Percentiles rank a stretch among this genome's conserved stretches.
These are phyloP conservation scores for Sordariomycetes sp. DNA, from an alignment of 2,329 filamentous ascomycete genomes.

Conservation along the genomic window DNA sequence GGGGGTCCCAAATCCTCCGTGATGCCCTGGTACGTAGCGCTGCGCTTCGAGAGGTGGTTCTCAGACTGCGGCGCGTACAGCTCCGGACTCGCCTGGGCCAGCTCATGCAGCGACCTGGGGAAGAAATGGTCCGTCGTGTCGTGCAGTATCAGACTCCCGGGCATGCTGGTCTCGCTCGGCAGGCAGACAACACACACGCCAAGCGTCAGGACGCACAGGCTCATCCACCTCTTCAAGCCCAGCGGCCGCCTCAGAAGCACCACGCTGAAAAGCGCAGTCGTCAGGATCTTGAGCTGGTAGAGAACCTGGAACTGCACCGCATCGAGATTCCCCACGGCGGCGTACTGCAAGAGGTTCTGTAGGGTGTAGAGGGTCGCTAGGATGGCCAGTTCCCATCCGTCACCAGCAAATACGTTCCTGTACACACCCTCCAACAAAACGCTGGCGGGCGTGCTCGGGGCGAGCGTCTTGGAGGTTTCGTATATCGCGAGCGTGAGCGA, in stretches of 20 bases:
- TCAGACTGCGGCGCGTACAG: conserved; percentile 3
- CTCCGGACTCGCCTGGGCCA: conserved; percentile 42
- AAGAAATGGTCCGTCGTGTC: conserved; percentile 61
- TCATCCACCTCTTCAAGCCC: conserved; percentile 66
- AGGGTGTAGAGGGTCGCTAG: conserved; percentile 83
- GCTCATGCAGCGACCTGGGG: conserved; percentile 69
- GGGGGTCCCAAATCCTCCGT: conserved; percentile 44
- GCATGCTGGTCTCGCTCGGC: conserved; percentile 46
- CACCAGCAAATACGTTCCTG: conserved; percentile 73
- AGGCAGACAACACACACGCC: conserved; percentile 83
- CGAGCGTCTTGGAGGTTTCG: conserved; percentile 70
- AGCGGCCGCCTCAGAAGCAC: conserved; percentile 64
- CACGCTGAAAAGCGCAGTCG: conserved; percentile 81
- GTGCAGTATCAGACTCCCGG: conserved; percentile 43
- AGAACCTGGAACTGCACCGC: conserved; percentile 89
- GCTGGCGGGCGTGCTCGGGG: conserved; percentile 70
- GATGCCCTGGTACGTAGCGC: conserved; percentile 87
- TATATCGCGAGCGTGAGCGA: conserved; percentile 82
- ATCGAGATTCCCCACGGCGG: conserved; percentile 83
- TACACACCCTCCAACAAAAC: conserved; percentile 74
- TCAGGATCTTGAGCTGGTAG: conserved; percentile 90
- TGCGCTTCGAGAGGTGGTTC: conserved; percentile 34
- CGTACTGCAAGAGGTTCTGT: conserved; percentile 89
- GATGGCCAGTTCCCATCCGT: conserved; percentile 91
- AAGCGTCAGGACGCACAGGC: conserved; percentile 67